Conservation (phyloP, 2,329 filamentous ascomycete genomes). For the Sphaceloma murrayae region DNA sequence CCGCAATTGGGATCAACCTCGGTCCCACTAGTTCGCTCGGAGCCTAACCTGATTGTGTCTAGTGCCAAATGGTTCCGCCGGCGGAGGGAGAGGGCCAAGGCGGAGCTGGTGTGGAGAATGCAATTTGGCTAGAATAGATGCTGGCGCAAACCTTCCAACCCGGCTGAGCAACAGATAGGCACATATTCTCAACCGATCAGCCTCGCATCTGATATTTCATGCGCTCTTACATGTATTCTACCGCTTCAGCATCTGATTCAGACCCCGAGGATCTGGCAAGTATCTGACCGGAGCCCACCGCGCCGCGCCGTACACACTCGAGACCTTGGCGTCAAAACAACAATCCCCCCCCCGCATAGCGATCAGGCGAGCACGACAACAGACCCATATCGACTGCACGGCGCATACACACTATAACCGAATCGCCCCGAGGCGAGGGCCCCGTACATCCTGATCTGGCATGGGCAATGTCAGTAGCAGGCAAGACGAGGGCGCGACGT, state of each 20-base stretch:
- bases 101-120: constrained; percentile 12
- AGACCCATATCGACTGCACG: not conserved
- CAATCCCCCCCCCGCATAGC: not conserved
- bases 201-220: constrained; percentile 8
- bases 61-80: constrained; percentile 2
- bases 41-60: not conserved
- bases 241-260: not conserved
- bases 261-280: too few species aligned
- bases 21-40: not conserved
- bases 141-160: constrained; percentile 11
- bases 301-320: too few species aligned
- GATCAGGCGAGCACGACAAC: not conserved
- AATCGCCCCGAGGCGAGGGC: constrained; percentile 3
- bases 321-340: constrained; percentile 9
- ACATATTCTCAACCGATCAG: constrained; percentile 12
- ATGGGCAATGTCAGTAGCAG: constrained; percentile 94
- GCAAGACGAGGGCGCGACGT: constrained; percentile 67
- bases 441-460: constrained; percentile 19
- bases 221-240: not conserved
- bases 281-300: too few species aligned
- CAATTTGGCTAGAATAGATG: constrained; percentile 11
- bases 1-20: constrained; percentile 5
- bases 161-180: constrained; percentile 13
- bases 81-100: not conserved
- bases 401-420: not conserved